phyloP scores from a whole-genome alignment of 768 basidiomycete genomes.

The Auriscalpium orientale region DNA sequence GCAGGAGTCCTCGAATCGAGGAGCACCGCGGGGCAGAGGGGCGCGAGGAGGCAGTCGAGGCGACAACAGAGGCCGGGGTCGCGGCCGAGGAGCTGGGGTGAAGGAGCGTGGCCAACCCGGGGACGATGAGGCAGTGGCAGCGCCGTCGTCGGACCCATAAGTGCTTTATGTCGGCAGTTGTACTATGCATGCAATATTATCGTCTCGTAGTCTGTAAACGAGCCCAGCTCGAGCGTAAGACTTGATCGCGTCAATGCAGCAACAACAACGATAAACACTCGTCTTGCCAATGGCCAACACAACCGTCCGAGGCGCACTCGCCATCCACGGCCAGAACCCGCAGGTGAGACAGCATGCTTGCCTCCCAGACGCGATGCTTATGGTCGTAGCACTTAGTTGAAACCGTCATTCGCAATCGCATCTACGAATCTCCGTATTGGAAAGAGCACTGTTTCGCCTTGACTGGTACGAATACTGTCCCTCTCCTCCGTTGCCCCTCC shows the following conservation, averaged over 20 bases:
- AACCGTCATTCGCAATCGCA: conserved; percentile 91
- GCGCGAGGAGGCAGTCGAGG: neutral
- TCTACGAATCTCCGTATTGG: conserved; percentile 94
- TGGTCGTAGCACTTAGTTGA: conserved; percentile 78
- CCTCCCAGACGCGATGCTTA: conserved; percentile 9
- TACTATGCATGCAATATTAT: no score
- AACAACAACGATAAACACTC: no score
- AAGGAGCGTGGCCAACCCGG: no score
- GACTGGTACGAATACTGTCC: conserved; percentile 49
- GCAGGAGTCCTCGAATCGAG: no score
- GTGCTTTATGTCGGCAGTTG: no score
- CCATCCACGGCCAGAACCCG: conserved; percentile 96
- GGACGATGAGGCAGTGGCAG: no score
- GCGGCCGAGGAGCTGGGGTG: neutral
- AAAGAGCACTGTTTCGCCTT: conserved; percentile 99
- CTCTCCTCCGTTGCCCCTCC: neutral
- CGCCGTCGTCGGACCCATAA: no score
- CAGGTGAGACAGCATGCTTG: conserved; percentile 48
- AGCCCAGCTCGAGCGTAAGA: no score
- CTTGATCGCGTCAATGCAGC: no score
- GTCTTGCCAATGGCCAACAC: conserved; percentile 73
- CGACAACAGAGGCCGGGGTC: neutral
- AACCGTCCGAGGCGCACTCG: conserved; percentile 75
- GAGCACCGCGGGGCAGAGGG: no score
- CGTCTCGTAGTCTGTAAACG: no score